Evolutionary conservation across 805 yeast species (phyloP).

Genomic region (Helenozyma rhizophorensis): DNA sequence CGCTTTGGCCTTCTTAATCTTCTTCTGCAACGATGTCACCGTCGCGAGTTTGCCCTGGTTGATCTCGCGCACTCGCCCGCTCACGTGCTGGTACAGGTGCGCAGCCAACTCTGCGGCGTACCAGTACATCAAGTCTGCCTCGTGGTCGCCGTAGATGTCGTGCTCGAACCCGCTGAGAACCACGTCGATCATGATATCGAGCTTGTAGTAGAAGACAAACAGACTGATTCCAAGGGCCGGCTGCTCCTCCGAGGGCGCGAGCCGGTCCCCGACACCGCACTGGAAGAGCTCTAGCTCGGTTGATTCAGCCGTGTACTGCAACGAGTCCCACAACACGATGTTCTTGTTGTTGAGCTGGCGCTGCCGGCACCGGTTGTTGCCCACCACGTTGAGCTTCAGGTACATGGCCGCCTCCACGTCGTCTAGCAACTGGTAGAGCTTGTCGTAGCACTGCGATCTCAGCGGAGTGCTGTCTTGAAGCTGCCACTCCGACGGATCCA

Average conservation of each 20-base stretch:
- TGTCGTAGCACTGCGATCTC: constrained; percentile 6
- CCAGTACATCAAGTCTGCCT: constrained; percentile 65
- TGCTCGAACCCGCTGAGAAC: constrained; percentile 70
- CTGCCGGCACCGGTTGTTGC: constrained; percentile 72
- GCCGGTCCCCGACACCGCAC: constrained; percentile 35
- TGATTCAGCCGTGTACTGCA: constrained; percentile 70
- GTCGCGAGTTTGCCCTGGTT: constrained; percentile 21
- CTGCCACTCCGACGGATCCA: constrained; percentile 23
- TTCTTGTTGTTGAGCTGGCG: constrained; percentile 64
- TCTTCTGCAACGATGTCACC: constrained; percentile 13
- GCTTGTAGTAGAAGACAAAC: constrained; percentile 63
- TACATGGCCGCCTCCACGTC: constrained; percentile 45
- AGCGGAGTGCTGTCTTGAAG: constrained; percentile 7
- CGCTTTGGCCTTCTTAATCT: constrained; percentile 29
- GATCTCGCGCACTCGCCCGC: constrained; percentile 28
- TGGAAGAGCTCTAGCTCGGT: constrained; percentile 48
- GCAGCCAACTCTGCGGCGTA: constrained; percentile 49
- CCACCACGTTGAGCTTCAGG: constrained; percentile 25
- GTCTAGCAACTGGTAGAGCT: constrained; percentile 9
- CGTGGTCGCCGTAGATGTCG: constrained; percentile 69
- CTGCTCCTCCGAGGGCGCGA: constrained; percentile 19
- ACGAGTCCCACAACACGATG: constrained; percentile 65
- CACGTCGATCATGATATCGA: constrained; percentile 69
- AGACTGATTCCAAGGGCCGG: constrained; percentile 65
- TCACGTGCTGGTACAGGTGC: constrained; percentile 38